Conservation (phyloP, 768 basidiomycete species). For the Lepiota venenata region DNA sequence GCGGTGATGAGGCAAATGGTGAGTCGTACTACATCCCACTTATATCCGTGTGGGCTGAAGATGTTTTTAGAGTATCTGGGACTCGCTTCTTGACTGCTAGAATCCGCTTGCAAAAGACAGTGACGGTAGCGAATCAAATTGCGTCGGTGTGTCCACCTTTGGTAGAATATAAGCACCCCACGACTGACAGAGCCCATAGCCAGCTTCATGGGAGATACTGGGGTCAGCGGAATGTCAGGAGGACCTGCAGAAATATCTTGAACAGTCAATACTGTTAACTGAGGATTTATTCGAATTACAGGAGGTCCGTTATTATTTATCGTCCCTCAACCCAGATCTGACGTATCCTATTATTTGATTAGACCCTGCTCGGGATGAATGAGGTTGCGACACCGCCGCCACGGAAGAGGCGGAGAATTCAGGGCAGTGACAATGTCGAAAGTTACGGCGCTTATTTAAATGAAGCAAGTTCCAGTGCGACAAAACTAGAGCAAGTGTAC, state of each 20-base stretch:
- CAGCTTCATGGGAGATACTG: conserved; percentile 30
- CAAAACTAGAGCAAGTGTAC: conserved; percentile 51
- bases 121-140: conserved; percentile 59
- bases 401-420: conserved; percentile 52
- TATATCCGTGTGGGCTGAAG: neutral
- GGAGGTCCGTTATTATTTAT: conserved; percentile 42
- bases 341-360: neutral
- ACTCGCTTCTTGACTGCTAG: conserved; percentile 85
- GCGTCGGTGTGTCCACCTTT: conserved; percentile 46
- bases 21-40: conserved; percentile 23
- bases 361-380: conserved; percentile 47
- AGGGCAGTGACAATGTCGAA: conserved; percentile 24
- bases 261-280: conserved; percentile 57
- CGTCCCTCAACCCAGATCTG: neutral
- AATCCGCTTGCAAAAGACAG: conserved; percentile 86
- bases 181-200: conserved; percentile 23
- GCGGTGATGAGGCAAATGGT: conserved; percentile 85
- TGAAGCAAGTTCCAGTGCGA: conserved; percentile 37
- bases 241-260: conserved; percentile 49
- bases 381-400: conserved; percentile 46
- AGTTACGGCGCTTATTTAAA: conserved; percentile 35
- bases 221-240: conserved; percentile 38
- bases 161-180: neutral
- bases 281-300: conserved; percentile 68
- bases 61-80: conserved; percentile 68